phyloP scores from a whole-genome alignment of 345 rosid species.

The Brassica cretica region DNA sequence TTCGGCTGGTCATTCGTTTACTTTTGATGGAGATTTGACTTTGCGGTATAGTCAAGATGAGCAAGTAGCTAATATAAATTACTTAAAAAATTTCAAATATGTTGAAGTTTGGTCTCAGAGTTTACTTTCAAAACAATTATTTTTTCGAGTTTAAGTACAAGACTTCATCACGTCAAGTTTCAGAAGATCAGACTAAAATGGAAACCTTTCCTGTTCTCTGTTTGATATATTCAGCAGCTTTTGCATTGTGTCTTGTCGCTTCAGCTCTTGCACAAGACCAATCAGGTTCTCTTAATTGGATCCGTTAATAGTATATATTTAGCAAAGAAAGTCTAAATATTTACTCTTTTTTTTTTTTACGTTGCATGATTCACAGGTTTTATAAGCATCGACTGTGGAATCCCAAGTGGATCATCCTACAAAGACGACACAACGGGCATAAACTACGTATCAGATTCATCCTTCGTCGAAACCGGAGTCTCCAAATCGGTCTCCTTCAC shows the following conservation, averaged over 20 bases:
- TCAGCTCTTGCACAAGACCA: neutral
- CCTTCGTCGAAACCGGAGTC: slow-evolving; percentile 36
- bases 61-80: neutral
- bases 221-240: neutral
- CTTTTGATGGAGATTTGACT: neutral
- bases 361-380: slow-evolving; percentile 27
- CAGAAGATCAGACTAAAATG: neutral
- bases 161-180: neutral
- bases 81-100: neutral
- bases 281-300: neutral
- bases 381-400: slow-evolving; percentile 52
- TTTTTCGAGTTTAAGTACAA: neutral
- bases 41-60: neutral
- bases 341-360: neutral
- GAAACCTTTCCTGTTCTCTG: neutral
- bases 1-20: neutral
- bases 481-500: slow-evolving; percentile 9
- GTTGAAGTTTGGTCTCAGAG: neutral
- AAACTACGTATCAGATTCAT: slow-evolving; percentile 45
- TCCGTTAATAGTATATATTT: too few relatives aligned
- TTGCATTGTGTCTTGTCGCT: neutral
- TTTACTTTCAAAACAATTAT: neutral
- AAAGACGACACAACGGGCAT: slow-evolving; percentile 36
- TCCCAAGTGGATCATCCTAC: slow-evolving; percentile 32
- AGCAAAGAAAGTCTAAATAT: neutral